Evolutionary conservation across 108 stramenopile genomes (phyloP).

Genomic region (Seminavis robusta): DNA sequence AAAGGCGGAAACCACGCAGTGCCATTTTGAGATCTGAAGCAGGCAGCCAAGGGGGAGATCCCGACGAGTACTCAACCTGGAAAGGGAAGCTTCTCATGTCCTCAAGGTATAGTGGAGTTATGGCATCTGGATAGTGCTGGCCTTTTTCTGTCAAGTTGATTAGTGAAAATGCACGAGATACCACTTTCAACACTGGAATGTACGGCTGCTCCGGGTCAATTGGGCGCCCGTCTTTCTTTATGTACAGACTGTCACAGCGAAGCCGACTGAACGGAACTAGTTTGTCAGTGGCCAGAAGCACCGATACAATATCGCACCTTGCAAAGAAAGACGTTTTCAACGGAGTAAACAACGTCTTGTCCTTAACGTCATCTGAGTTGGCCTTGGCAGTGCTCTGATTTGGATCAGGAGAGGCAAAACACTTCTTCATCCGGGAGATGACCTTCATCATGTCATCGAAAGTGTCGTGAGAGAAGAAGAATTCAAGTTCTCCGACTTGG

Average conservation of each 20-base stretch:
- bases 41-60: slow-evolving; percentile 13
- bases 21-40: slow-evolving; percentile 21
- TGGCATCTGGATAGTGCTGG: slow-evolving; percentile 38
- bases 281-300: slow-evolving; percentile 27
- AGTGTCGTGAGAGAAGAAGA: slow-evolving; percentile 32
- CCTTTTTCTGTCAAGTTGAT: slow-evolving; percentile 46
- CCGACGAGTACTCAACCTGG: slow-evolving; percentile 16
- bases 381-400: no score
- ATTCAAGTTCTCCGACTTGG: slow-evolving; percentile 30
- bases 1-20: slow-evolving; percentile 46
- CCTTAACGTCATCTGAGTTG: no score
- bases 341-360: no score
- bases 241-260: slow-evolving; percentile 14
- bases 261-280: slow-evolving; percentile 39
- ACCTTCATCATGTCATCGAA: slow-evolving; percentile 31
- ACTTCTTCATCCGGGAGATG: slow-evolving; percentile 7
- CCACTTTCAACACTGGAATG: slow-evolving; percentile 8
- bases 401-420: no score
- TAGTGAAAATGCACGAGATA: slow-evolving; percentile 6
- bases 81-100: no score
- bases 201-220: not conserved
- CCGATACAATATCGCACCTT: no score
- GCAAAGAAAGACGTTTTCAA: no score
- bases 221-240: not conserved
- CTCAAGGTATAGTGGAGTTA: slow-evolving; percentile 28